Conservation (phyloP, 2,329 filamentous ascomycete species). For the Cercospora sp. region DNA sequence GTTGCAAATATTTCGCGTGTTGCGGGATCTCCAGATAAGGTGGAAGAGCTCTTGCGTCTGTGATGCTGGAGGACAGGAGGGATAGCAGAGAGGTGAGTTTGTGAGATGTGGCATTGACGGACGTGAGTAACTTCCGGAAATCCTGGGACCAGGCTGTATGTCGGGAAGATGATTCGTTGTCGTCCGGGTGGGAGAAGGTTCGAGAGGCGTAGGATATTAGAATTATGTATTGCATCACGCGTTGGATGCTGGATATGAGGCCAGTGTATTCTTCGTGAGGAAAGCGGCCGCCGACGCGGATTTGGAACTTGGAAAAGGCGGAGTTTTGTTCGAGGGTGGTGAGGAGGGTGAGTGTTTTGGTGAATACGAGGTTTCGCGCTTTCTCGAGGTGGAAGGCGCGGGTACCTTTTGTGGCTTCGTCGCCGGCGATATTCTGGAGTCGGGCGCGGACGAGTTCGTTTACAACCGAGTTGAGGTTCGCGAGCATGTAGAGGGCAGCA, state of each 20-base stretch:
- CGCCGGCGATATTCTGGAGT: conserved; percentile 59
- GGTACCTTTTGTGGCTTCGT: conserved; percentile 49
- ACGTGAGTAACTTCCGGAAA: conserved; percentile 58
- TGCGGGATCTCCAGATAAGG: conserved; percentile 67
- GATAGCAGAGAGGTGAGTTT: conserved; percentile 67
- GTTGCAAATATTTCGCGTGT: conserved; percentile 59
- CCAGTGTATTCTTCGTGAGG: conserved; percentile 63
- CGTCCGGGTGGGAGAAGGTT: conserved; percentile 45
- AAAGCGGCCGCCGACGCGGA: conserved; percentile 70
- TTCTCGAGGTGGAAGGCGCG: conserved; percentile 59
- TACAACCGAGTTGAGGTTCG: conserved; percentile 71
- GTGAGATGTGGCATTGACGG: conserved; percentile 62
- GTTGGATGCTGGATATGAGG: conserved; percentile 60
- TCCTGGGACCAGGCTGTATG: conserved; percentile 61
- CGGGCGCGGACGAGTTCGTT: conserved; percentile 65
- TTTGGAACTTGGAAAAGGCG: conserved; percentile 67
- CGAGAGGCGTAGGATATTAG: conserved; percentile 65
- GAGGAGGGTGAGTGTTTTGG: conserved; percentile 66
- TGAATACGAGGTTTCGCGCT: conserved; percentile 61
- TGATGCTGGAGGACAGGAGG: conserved; percentile 66
- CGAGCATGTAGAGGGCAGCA: conserved; percentile 67
- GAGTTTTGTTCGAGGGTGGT: conserved; percentile 65
- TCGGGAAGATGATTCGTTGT: neutral
- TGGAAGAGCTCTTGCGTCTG: conserved; percentile 66
- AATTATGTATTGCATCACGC: conserved; percentile 66